Base-by-base conservation (phyloP, 2,329 filamentous ascomycete species). In the Fusarium setosum region DNA sequence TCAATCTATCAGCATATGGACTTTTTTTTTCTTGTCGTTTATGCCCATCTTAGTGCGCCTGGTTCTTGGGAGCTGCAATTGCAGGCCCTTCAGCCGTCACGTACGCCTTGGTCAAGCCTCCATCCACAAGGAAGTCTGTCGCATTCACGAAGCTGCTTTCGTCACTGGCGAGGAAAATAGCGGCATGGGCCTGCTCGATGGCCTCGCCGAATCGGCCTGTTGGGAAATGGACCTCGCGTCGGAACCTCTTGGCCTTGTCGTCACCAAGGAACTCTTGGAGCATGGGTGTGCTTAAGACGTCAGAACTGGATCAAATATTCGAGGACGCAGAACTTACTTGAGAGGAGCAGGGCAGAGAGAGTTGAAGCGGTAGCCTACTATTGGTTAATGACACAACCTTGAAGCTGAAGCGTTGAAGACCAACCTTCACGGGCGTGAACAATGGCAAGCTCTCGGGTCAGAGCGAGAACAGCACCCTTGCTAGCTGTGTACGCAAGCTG, bases 401-500 rank as follows among this genome's bases (percentile, higher is more conserved):
- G 18, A 17, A 24, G n/a, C 17, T 9, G 5, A 35, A 15, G 32
- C 12, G 7, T 4, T 6, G 32, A 6, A 35, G n/a, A 20, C 24
- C 6, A 5, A 45, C 41, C 41, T 45, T 45, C 41, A 2, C 41
- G 41, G 1, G 41, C 41, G 26, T 45, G 41, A 31, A 45, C 24
- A 9, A 45, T 10, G 8, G 41, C 41, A 15, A 45, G 24, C 24
- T 45, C 41, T 1, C 41, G 41, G n/a, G 41, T 45, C 12, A 13
- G 26, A 10, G 41, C 41, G 9, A 45, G 41, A 3, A 93, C 91
- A 1, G 91, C 91, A 40, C 91, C 91, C 78, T 93, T 93, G 74
- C 88, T 91, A 6, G 91, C 90, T 0, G 91, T 93, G 74, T 93
- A 93, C 2, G 91, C 91, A 55, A 92, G 77, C 75, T 93, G 90